A percentile compares a stretch with the other conserved stretches of the same genome.
Conservation (phyloP, 441 rosid species). For the Euphorbia celastroides region DNA sequence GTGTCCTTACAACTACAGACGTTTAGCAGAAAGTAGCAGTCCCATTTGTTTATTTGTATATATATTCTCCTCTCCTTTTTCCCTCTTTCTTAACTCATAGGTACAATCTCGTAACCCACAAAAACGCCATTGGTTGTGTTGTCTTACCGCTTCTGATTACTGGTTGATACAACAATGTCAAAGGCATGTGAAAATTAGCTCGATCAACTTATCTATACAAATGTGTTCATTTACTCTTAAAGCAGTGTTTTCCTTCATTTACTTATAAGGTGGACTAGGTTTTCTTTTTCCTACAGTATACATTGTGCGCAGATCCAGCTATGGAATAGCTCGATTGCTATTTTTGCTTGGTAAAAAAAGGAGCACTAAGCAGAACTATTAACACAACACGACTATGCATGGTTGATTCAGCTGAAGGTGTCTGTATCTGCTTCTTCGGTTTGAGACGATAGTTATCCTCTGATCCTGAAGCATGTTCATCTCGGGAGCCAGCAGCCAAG, state of each 20-base stretch:
- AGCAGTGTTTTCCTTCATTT: neutral
- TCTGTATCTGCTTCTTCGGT: slow-evolving; percentile 43
- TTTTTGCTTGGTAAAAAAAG: slow-evolving; percentile 7
- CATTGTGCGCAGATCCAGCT: neutral
- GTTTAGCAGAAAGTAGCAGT: neutral
- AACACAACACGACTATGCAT: neutral
- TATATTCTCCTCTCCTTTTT: neutral
- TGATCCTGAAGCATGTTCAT: slow-evolving; percentile 98
- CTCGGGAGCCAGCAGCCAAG: slow-evolving; percentile 85
- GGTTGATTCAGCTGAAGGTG: slow-evolving; percentile 32
- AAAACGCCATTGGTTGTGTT: neutral
- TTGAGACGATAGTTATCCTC: slow-evolving; percentile 70
- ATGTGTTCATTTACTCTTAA: neutral
- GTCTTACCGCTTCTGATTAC: neutral
- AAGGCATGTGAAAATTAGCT: too few relatives aligned
- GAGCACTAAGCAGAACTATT: neutral
- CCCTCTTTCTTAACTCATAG: neutral
- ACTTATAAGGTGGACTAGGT: neutral
- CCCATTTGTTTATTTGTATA: slow-evolving; percentile 7
- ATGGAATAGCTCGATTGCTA: neutral
- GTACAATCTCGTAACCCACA: neutral
- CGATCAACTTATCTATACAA: neutral
- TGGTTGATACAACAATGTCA: neutral
- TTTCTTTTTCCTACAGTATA: neutral
- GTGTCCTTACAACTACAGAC: neutral